These are phyloP conservation scores for Purpureocillium lavendulum DNA, from an alignment of 2,329 filamentous ascomycete species.

Conservation along the genomic window DNA sequence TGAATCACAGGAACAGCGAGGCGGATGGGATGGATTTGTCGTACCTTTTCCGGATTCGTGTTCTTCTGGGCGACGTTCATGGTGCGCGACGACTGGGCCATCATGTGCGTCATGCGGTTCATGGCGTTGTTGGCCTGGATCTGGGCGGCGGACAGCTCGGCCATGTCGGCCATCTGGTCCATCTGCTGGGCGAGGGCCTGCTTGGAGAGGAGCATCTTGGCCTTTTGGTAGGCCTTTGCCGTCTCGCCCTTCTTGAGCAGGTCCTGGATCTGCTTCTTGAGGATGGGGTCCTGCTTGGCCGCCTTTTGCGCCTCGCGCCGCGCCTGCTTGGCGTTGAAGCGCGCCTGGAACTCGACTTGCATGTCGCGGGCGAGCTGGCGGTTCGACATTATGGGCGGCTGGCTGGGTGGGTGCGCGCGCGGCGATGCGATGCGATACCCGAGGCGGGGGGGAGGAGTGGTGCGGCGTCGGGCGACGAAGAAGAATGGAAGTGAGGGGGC, in stretches of 20 bases:
- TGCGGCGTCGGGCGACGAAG: no score
- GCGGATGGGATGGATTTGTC: no score
- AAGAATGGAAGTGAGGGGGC: no score
- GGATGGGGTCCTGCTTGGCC: constrained; percentile 49
- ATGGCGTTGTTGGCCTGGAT: constrained; percentile 58
- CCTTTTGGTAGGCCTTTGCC: constrained; percentile 55
- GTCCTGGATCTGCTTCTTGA: constrained; percentile 56
- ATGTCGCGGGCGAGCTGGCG: constrained; percentile 51
- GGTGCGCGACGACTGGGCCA: constrained; percentile 49
- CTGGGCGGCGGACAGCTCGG: constrained; percentile 50
- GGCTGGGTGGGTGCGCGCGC: background rate
- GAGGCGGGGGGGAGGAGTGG: no score
- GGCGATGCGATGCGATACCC: background rate
- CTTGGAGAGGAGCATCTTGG: constrained; percentile 53
- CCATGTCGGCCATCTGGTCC: constrained; percentile 58
- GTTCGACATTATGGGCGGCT: constrained; percentile 41
- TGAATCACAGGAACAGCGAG: no score
- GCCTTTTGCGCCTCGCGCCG: constrained; percentile 53
- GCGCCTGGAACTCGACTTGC: constrained; percentile 55
- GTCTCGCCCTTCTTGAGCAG: constrained; percentile 56
- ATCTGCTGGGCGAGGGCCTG: constrained; percentile 55
- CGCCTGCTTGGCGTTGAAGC: constrained; percentile 55
- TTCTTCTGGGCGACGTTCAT: constrained; percentile 51
- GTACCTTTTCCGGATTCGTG: constrained; percentile 49
- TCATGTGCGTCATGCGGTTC: constrained; percentile 58